Conservation (phyloP, 495 filamentous ascomycete genomes). For the Antarctomyces pellizariae region DNA sequence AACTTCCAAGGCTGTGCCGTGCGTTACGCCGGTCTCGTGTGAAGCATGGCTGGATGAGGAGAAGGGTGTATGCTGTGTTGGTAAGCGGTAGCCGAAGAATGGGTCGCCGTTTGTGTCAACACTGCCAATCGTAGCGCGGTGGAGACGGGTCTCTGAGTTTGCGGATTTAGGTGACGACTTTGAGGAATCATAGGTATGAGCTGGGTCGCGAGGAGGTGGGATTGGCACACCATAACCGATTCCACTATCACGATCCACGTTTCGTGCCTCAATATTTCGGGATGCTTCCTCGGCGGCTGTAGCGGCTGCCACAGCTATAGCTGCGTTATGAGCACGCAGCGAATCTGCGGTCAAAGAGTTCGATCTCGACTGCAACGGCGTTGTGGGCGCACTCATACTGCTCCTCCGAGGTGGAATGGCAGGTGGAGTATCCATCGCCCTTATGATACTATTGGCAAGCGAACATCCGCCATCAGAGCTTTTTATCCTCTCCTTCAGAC, state of each 20-base stretch:
- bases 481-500: slow-evolving; percentile 2
- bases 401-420: slow-evolving; percentile 35
- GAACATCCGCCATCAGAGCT: slow-evolving; percentile 9
- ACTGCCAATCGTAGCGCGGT: slow-evolving; percentile 12
- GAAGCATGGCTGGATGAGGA: slow-evolving; percentile 36
- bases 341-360: slow-evolving; percentile 39
- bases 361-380: slow-evolving; percentile 37
- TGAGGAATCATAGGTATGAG: no score
- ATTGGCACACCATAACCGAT: no score
- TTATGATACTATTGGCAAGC: slow-evolving; percentile 6
- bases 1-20: slow-evolving; percentile 28
- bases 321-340: slow-evolving; percentile 30
- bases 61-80: slow-evolving; percentile 29
- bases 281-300: slow-evolving; percentile 11
- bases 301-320: slow-evolving; percentile 10
- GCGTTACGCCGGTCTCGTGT: slow-evolving; percentile 28
- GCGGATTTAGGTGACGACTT: slow-evolving; percentile 12
- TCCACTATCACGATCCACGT: no score
- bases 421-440: slow-evolving; percentile 36
- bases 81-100: slow-evolving; percentile 27
- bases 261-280: no score
- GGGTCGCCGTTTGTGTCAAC: slow-evolving; percentile 27
- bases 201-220: no score
- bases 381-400: slow-evolving; percentile 49
- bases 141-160: slow-evolving; percentile 13